Evolutionary conservation across 1,139 yeast genomes (phyloP).

Genomic region (Entelexis paramagnoliae): DNA sequence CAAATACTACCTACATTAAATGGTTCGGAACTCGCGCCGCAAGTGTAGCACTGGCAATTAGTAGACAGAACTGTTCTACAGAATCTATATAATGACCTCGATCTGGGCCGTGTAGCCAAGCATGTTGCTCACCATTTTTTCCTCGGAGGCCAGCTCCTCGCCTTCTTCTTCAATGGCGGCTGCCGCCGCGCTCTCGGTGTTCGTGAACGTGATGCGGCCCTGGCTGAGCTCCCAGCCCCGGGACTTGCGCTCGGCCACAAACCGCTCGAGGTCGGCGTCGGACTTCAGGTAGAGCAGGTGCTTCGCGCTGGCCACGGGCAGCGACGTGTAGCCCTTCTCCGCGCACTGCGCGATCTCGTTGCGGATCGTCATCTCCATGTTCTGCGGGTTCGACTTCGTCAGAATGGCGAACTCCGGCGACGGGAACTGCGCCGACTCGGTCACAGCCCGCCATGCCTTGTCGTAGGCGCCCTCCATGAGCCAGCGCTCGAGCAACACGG

Average conservation of each 20-base stretch:
- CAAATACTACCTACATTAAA: too few species aligned
- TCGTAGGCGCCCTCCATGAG: slow-evolving; percentile 95
- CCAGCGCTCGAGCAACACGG: slow-evolving; percentile 82
- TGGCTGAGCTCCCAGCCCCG: slow-evolving; percentile 42
- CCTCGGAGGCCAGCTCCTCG: slow-evolving; percentile 27
- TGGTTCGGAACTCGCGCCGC: too few species aligned
- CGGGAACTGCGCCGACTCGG: slow-evolving; percentile 39
- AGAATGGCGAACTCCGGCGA: slow-evolving; percentile 37
- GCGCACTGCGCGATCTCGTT: slow-evolving; percentile 81
- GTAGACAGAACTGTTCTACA: too few species aligned
- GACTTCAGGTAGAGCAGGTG: slow-evolving; percentile 66
- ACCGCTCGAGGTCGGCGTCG: slow-evolving; percentile 52
- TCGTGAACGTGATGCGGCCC: slow-evolving; percentile 25
- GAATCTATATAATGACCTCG: slow-evolving; percentile 65
- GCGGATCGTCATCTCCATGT: slow-evolving; percentile 62
- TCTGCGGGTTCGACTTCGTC: slow-evolving; percentile 32
- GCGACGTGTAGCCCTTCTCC: slow-evolving; percentile 61
- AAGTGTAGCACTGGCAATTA: too few species aligned
- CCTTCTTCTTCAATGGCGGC: slow-evolving; percentile 21
- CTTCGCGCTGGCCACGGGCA: slow-evolving; percentile 78
- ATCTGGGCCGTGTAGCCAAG: slow-evolving; percentile 75
- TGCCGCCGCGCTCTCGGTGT: slow-evolving; percentile 18
- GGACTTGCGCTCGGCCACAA: slow-evolving; percentile 45
- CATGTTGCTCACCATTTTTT: slow-evolving; percentile 48
- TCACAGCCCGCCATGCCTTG: slow-evolving; percentile 74